Base-by-base conservation (phyloP, 768 basidiomycete genomes). In the Lepiota venenata region DNA sequence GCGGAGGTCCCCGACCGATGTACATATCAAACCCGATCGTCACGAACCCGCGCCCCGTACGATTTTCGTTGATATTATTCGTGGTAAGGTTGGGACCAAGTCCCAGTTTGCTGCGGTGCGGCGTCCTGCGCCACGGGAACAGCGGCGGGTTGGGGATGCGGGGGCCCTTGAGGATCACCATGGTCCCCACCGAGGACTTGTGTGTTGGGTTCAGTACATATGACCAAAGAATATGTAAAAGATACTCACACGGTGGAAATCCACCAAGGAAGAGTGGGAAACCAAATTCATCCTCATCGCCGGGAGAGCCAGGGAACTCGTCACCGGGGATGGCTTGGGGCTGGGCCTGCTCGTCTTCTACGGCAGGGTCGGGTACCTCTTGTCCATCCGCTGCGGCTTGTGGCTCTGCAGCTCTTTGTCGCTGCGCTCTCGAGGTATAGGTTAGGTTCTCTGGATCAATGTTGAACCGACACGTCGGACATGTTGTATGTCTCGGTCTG, bases 401-500 rank as follows among this genome's bases (percentile, higher is more conserved):
- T 11, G n/a, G 25, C n/a, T 40, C 56, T 18, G 58, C 60, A 37
- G 64, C 61, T 29, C 57, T 54, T 45, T 54, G 58, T 3, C 64
- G 58, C 42, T 61, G 61, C 22, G 68, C 58, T 16, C 67, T 57
- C 14, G 69, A 63, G 11, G 65, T 67, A 49, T 74, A 82, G 0
- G 87, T 89, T 43, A 91, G 66, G 53, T 84, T 84, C 52, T 89
- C 84, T 0, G 90, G 90, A 62, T 92, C 90, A 50, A 92, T 80
- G 58, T 92, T 84, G 61, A 92, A 92, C 58, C 90, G 73, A 68
- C 90, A 92, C 0, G 87, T 88, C 0, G 90, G 90, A 60, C 90
- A 92, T 1, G 90, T 91, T 16, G 90, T 91, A 59, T 87, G 86
- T 40, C 75, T 77, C 10, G 88, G 86, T 54, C 87, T 75, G 2